A percentile compares a stretch with the other conserved stretches of the same genome.
Conservation (phyloP, 768 basidiomycete genomes). For the Lactarius sp. region DNA sequence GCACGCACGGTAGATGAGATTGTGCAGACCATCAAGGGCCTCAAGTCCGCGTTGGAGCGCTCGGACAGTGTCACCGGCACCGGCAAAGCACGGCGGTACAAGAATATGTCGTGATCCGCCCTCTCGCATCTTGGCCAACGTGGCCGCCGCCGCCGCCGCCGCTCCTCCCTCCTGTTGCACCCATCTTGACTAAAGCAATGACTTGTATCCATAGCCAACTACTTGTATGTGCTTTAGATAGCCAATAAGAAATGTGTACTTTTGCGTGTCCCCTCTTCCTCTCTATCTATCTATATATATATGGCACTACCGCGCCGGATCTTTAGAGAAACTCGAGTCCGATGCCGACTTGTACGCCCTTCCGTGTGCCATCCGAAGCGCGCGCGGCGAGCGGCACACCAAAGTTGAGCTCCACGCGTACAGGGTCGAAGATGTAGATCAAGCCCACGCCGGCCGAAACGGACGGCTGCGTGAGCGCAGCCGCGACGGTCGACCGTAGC, state of each 20-base stretch:
- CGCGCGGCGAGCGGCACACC: slow-evolving; percentile 74
- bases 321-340: slow-evolving; percentile 68
- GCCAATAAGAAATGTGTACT: slow-evolving; percentile 14
- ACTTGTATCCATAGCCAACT: slow-evolving; percentile 16
- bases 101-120: slow-evolving; percentile 33
- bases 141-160: background rate
- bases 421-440: slow-evolving; percentile 76
- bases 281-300: background rate
- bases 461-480: slow-evolving; percentile 51
- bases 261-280: background rate
- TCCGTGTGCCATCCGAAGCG: slow-evolving; percentile 58
- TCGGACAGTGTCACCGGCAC: slow-evolving; percentile 49
- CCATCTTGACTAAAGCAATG: background rate
- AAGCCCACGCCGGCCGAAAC: slow-evolving; percentile 79
- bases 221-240: slow-evolving; percentile 19
- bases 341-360: slow-evolving; percentile 77
- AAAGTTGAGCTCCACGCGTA: slow-evolving; percentile 85
- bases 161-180: background rate
- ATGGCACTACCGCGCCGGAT: background rate
- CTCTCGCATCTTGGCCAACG: background rate
- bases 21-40: slow-evolving; percentile 61
- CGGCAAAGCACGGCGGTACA: slow-evolving; percentile 58
- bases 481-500: slow-evolving; percentile 31
- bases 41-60: slow-evolving; percentile 62
- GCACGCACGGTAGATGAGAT: slow-evolving; percentile 54